These are phyloP conservation scores for Mucor plumbeus DNA, from an alignment of 371 early-diverging fungal genomes.

Conservation along the genomic window DNA sequence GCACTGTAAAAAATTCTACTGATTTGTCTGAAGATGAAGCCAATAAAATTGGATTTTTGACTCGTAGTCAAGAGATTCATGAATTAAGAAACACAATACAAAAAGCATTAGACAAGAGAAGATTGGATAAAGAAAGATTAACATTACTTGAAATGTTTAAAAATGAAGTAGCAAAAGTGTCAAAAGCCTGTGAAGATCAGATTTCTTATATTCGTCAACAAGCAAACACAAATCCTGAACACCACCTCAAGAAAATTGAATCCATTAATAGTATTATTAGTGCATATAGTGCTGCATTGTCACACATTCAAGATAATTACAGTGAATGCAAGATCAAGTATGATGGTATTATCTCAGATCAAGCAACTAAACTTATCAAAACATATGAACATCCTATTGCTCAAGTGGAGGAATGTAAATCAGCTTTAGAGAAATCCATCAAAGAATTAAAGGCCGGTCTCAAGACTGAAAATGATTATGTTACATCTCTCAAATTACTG, in stretches of 20 bases:
- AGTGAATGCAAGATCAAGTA: slow-evolving; percentile 36
- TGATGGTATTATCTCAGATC: slow-evolving; percentile 36
- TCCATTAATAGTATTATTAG: slow-evolving; percentile 40
- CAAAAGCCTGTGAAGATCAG: slow-evolving; percentile 46
- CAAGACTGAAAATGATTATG: slow-evolving; percentile 40
- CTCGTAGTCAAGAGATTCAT: slow-evolving; percentile 16
- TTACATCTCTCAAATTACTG: slow-evolving; percentile 35
- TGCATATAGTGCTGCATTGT: slow-evolving; percentile 39
- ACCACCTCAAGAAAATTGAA: slow-evolving; percentile 40
- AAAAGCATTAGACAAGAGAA: slow-evolving; percentile 25
- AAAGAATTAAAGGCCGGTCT: slow-evolving; percentile 32
- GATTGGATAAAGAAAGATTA: slow-evolving; percentile 35
- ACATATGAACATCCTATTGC: slow-evolving; percentile 20
- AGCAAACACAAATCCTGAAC: slow-evolving; percentile 41
- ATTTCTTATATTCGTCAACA: slow-evolving; percentile 45
- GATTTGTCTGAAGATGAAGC: slow-evolving; percentile 27
- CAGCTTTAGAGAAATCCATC: slow-evolving; percentile 30
- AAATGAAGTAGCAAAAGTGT: slow-evolving; percentile 27
- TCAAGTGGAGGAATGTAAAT: slow-evolving; percentile 28
- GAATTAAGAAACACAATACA: slow-evolving; percentile 12
- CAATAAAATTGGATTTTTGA: slow-evolving; percentile 28
- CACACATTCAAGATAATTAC: slow-evolving; percentile 36
- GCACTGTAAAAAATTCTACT: slow-evolving; percentile 21
- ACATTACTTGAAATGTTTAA: slow-evolving; percentile 26
- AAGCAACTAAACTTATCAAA: slow-evolving; percentile 32